A percentile compares a stretch with the other conserved stretches of the same genome.
Evolutionary conservation across 2,329 filamentous ascomycete species (phyloP).

Genomic region (Coniella vitis): DNA sequence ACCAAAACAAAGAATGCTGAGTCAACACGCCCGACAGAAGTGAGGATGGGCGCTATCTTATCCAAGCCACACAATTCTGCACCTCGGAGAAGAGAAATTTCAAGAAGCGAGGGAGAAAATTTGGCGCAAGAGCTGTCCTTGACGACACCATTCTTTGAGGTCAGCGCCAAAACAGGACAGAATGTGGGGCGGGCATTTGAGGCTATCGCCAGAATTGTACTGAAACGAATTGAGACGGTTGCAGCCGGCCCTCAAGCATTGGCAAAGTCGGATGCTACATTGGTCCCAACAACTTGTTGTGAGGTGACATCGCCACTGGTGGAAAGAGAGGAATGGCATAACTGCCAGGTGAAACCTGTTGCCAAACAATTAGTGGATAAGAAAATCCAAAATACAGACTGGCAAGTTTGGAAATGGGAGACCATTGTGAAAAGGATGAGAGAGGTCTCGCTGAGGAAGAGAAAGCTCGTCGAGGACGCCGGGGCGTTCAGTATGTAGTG

Average conservation of each 20-base stretch:
- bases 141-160: conserved; percentile 66
- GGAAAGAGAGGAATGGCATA: not conserved
- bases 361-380: not conserved
- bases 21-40: not conserved
- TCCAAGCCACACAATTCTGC: not conserved
- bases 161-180: conserved; percentile 62
- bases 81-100: conserved; percentile 29
- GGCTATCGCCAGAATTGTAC: conserved; percentile 19
- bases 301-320: not conserved
- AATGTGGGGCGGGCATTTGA: conserved; percentile 59
- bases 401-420: not conserved
- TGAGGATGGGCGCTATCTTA: not conserved
- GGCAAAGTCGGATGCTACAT: too few species aligned
- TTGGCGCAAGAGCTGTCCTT: conserved; percentile 55
- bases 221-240: conserved; percentile 17
- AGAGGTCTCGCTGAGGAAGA: not conserved
- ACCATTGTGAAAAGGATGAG: not conserved
- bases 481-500: too few species aligned
- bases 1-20: not conserved
- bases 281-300: not conserved
- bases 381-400: not conserved
- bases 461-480: not conserved
- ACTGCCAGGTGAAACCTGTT: not conserved
- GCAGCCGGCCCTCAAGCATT: not conserved
- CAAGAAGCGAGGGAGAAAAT: conserved; percentile 41